Conservation (phyloP, 768 basidiomycete genomes). For the Amanita phalloides region DNA sequence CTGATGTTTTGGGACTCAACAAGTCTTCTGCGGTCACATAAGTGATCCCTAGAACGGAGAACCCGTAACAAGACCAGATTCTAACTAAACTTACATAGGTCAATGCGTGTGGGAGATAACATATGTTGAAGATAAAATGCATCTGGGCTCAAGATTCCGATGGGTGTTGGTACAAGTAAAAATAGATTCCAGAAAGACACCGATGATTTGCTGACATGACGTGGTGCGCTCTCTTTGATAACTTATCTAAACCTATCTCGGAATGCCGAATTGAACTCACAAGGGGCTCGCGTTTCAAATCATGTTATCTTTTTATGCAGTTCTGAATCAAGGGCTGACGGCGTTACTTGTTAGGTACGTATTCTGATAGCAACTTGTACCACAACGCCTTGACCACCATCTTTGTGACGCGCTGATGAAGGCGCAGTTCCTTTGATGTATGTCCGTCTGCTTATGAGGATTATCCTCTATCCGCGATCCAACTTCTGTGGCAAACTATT, state of each 20-base stretch:
- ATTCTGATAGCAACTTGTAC: constrained; percentile 49
- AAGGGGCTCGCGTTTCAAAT: constrained; percentile 26
- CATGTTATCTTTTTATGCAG: constrained; percentile 12
- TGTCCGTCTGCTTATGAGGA: constrained; percentile 28
- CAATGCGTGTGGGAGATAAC: neutral
- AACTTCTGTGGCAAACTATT: neutral
- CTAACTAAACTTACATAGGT: too few species aligned
- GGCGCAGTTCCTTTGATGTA: constrained; percentile 53
- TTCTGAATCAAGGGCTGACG: neutral
- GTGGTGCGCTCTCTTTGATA: constrained; percentile 33
- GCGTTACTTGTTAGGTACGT: constrained; percentile 23
- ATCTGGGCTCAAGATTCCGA: constrained; percentile 30
- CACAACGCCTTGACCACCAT: constrained; percentile 55
- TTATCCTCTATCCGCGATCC: too few species aligned
- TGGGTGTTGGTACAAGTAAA: constrained; percentile 16
- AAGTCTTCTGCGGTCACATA: too few species aligned
- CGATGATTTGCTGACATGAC: constrained; percentile 44
- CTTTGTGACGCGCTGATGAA: constrained; percentile 48
- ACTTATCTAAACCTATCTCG: neutral
- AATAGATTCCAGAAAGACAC: constrained; percentile 25
- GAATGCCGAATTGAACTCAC: neutral
- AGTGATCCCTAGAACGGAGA: too few species aligned
- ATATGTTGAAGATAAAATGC: constrained; percentile 13
- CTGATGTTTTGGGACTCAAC: neutral
- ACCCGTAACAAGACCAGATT: too few species aligned